Base-by-base conservation (phyloP, 352 stramenopile genomes). In the Phytophthora cryptogea region DNA sequence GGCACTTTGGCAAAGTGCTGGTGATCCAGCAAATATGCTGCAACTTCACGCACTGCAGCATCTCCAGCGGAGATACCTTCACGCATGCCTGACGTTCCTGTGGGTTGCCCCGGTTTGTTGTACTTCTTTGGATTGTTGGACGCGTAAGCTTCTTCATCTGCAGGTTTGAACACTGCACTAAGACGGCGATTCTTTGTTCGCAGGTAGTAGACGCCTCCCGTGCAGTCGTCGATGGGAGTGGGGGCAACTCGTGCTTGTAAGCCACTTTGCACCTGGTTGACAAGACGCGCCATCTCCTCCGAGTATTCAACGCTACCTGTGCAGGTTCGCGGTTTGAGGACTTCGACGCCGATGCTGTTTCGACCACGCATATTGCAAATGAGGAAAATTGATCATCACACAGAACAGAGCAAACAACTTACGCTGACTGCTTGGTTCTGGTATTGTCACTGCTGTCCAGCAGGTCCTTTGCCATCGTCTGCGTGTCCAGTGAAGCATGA, bases 111-210 rank as follows among this genome's bases (percentile, higher is more conserved):
- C 4, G 43, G 47, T 11, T 61, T 62, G 6, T 42, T 41, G 39
- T 66, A 76, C 5, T 45, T 42, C 49, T 92, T 92, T 1, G 83
- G 83, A 55, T 89, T 88, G 59, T 86, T 86, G 1, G 55, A 50
- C 3, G 80, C 79, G 31, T 82, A 88, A 1, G 78, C 61, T 66
- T 90, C 78, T 73, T 90, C 81, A 28, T 90, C 81, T 0, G 62
- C 59, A 0, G 81, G 81, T 43, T 90, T 90, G 57, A 90, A 90
- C 4, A 90, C 69, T 0, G 70, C 81, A 2, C 64, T 67, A 32
- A 92, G 59, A 8, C 78, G 70, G 14, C 68, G 68, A 11, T 51
- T 66, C 39, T 70, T 78, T 3, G 65, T 70, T 20, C 78, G 70
- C 4, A 88, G 61, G 54, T 78, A 86, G 40, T 92, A 92, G 6